A percentile compares a stretch with the other conserved stretches of the same genome.
phyloP scores from a whole-genome alignment of 352 stramenopile genomes.

The Phytophthora hibernalis region DNA sequence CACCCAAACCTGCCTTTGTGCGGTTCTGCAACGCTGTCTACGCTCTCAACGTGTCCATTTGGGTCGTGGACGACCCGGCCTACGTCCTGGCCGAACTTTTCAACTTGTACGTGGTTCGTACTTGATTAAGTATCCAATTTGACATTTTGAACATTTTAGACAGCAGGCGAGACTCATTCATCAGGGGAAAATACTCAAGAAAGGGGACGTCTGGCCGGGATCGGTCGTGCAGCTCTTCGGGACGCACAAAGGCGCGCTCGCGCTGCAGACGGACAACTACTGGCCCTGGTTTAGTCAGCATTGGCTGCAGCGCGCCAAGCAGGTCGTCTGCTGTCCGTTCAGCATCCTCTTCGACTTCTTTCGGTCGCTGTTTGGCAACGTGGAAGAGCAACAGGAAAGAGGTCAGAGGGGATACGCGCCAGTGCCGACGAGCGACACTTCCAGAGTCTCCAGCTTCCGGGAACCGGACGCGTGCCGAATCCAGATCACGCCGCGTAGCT shows the following conservation, averaged over 20 bases:
- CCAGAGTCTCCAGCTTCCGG: conserved; percentile 48
- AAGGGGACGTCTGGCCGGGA: conserved; percentile 82
- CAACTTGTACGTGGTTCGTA: conserved; percentile 56
- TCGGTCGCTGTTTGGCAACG: conserved; percentile 62
- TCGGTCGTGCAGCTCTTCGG: conserved; percentile 86
- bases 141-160: conserved; percentile 27
- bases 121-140: too few species aligned
- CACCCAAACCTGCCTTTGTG: conserved; percentile 56
- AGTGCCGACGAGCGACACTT: conserved; percentile 35
- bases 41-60: conserved; percentile 82
- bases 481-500: conserved; percentile 54
- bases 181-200: conserved; percentile 84
- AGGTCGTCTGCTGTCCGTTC: conserved; percentile 76
- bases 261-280: conserved; percentile 27
- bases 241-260: conserved; percentile 49
- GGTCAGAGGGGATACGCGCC: conserved; percentile 55
- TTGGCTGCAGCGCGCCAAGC: conserved; percentile 51
- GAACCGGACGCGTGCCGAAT: conserved; percentile 57
- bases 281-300: conserved; percentile 38
- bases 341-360: conserved; percentile 76
- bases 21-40: conserved; percentile 87
- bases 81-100: conserved; percentile 71
- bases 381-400: conserved; percentile 30
- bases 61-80: conserved; percentile 74
- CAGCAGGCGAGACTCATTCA: conserved; percentile 81